Conservation (phyloP, 2,329 filamentous ascomycete genomes). For the Bipolaris oryzae region DNA sequence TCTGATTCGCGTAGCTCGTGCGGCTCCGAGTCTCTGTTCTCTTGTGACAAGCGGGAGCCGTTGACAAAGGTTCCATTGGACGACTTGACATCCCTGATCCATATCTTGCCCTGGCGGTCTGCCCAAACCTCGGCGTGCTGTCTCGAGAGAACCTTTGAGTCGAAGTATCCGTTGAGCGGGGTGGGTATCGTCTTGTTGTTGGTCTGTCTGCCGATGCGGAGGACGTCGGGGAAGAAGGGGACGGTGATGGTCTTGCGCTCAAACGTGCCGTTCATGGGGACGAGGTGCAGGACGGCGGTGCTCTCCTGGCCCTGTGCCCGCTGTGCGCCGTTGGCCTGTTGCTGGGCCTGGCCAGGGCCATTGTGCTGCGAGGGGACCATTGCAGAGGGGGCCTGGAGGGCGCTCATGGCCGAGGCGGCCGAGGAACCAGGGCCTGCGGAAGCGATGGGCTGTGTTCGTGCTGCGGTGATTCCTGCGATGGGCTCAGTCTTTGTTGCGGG, state of each 20-base stretch:
- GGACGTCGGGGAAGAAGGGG: slow-evolving; percentile 89
- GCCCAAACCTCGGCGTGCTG: slow-evolving; percentile 98
- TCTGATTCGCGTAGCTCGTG: slow-evolving; percentile 92
- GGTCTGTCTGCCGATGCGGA: slow-evolving; percentile 93
- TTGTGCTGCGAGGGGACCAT: slow-evolving; percentile 73
- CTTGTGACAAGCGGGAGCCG: slow-evolving; percentile 82
- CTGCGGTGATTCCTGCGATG: slow-evolving; percentile 66
- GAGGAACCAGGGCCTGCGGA: slow-evolving; percentile 63
- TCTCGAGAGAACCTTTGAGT: slow-evolving; percentile 94
- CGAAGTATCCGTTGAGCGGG: slow-evolving; percentile 90
- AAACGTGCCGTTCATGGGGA: slow-evolving; percentile 94
- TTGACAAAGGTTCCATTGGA: slow-evolving; percentile 99
- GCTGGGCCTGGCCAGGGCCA: slow-evolving; percentile 63
- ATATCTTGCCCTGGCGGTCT: slow-evolving; percentile 82
- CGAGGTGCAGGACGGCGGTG: slow-evolving; percentile 80
- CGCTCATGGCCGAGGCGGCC: slow-evolving; percentile 66
- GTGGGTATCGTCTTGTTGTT: slow-evolving; percentile 96
- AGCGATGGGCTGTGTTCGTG: slow-evolving; percentile 66
- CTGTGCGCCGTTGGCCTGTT: slow-evolving; percentile 60
- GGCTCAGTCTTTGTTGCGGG: slow-evolving; percentile 69
- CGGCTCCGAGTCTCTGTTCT: slow-evolving; percentile 95
- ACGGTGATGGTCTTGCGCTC: slow-evolving; percentile 96
- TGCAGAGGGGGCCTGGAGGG: slow-evolving; percentile 66
- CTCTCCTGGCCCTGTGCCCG: slow-evolving; percentile 60
- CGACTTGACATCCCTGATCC: slow-evolving; percentile 96